Evolutionary conservation across 2,329 filamentous ascomycete species (phyloP), one percentile per base, ranked within the genome.

Genomic region (Monosporascus sp.): DNA sequence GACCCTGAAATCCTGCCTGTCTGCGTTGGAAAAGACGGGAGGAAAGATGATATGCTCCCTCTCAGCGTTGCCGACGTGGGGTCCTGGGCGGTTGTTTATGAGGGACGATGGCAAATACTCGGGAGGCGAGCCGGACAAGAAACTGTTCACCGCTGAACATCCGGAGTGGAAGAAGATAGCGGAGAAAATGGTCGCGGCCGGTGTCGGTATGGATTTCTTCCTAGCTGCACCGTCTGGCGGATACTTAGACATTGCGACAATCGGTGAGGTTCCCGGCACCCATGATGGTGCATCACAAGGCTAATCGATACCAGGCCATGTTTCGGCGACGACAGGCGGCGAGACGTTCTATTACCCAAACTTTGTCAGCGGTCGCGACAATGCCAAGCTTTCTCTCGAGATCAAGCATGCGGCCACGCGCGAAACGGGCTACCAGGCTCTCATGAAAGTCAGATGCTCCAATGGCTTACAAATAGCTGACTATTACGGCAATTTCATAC

Each of bases 371-470:
- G 89, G 89, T 7, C 84, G 94, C 38, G 94, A 99, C 70, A 85
- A 87, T 44, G 79, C 90, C 52, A 95, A 93, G 74, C 75, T 99
- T 40, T 87, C 87, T 2, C 82, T 87, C 48, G 94, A 99, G 73
- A 85, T 99, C 59, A 84, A 86, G 61, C 93, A 97, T 66, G 85
- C 90, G 0, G 84, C 97, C 31, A 91, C 86, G 3, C 82, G 94
- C 58, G 92, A 97, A 70, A 96, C 93, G 47, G 94, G 94, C 22
- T 97, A 90, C 75, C 93, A 97, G 72, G 91, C 91, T 20, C 77
- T 99, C 62, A 95, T 99, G 90, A 99, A 99, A 77, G 93, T 99
- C 54, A 88, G 94, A 57, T 99, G 94, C 75, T 97, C 92, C 19
- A 99, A 96, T 64, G 94, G 94, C 19, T 78, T 99, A 50, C 94